Evolutionary conservation across 2,329 filamentous ascomycete genomes (phyloP).

Genomic region (Xylariales sp.): DNA sequence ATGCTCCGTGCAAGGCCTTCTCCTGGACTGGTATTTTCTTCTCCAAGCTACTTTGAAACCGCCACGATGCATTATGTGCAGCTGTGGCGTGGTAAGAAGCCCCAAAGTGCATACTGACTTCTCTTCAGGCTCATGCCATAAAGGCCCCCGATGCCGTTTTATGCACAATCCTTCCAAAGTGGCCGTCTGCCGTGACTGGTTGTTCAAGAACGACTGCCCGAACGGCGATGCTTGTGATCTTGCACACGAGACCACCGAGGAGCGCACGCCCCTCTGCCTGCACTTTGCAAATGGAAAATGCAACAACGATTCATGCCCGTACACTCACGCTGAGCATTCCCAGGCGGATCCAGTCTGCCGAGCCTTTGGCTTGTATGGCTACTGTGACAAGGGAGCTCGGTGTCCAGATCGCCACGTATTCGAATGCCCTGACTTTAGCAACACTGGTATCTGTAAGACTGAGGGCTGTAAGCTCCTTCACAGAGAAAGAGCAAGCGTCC

Average conservation of each 20-base stretch:
- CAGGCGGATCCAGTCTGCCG: slow-evolving; percentile 76
- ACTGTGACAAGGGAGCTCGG: slow-evolving; percentile 74
- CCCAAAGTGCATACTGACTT: slow-evolving; percentile 37
- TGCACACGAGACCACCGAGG: slow-evolving; percentile 77
- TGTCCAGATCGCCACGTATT: slow-evolving; percentile 83
- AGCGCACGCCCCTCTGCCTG: slow-evolving; percentile 82
- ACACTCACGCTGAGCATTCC: slow-evolving; percentile 77
- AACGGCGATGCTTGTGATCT: slow-evolving; percentile 80
- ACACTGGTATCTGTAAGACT: slow-evolving; percentile 76
- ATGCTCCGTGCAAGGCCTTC: slow-evolving; percentile 69
- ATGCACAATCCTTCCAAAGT: slow-evolving; percentile 82
- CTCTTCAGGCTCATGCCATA: slow-evolving; percentile 70
- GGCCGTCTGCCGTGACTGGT: slow-evolving; percentile 82
- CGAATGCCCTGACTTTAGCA: slow-evolving; percentile 94
- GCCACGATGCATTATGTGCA: slow-evolving; percentile 20
- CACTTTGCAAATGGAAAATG: slow-evolving; percentile 90
- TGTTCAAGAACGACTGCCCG: slow-evolving; percentile 73
- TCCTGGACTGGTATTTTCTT: slow-evolving; percentile 63
- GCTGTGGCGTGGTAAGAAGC: slow-evolving; percentile 36
- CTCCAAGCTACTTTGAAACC: slow-evolving; percentile 29
- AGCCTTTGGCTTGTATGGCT: slow-evolving; percentile 79
- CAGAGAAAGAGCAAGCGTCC: slow-evolving; percentile 77
- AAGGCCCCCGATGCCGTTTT: slow-evolving; percentile 75
- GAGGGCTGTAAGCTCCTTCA: slow-evolving; percentile 82
- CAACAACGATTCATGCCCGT: slow-evolving; percentile 79